Conservation (phyloP, 257 asterid genomes). For the Gardenia jasminoides region DNA sequence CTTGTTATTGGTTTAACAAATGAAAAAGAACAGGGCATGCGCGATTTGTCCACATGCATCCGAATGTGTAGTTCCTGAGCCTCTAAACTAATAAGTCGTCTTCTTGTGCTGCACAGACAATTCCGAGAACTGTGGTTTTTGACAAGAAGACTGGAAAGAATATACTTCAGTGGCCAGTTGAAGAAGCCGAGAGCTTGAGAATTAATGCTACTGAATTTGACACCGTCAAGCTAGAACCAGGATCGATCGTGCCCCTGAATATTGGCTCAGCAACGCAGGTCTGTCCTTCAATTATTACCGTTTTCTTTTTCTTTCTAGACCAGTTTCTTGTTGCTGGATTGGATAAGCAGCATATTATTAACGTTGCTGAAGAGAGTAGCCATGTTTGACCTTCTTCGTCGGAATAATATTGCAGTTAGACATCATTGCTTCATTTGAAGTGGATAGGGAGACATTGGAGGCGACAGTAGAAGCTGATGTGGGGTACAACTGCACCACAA, state of each 20-base stretch:
- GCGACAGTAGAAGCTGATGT: conserved; percentile 26
- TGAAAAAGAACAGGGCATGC: no score
- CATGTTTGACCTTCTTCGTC: background rate
- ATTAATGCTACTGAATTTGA: conserved; percentile 36
- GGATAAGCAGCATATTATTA: no score
- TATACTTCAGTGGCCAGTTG: conserved; percentile 83
- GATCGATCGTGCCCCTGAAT: conserved; percentile 59
- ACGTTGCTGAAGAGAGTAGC: background rate
- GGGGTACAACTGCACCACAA: conserved; percentile 48
- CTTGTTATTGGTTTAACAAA: no score
- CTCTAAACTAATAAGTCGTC: background rate
- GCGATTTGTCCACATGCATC: no score
- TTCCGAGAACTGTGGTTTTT: conserved; percentile 70
- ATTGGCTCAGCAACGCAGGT: conserved; percentile 65
- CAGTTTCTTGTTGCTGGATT: no score
- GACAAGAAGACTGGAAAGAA: conserved; percentile 58
- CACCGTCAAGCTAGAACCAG: conserved; percentile 57
- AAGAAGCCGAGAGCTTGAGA: conserved; percentile 78
- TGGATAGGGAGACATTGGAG: conserved; percentile 36
- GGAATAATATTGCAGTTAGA: conserved; percentile 48
- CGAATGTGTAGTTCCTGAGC: background rate
- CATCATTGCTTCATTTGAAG: conserved; percentile 56
- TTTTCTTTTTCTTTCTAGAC: no score
- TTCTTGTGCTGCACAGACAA: conserved; percentile 33
- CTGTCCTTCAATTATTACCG: background rate